Evolutionary conservation across 2,329 filamentous ascomycete genomes (phyloP), one percentile per base, ranked within the genome.

Genomic region (Penicillium aurantiogriseum): DNA sequence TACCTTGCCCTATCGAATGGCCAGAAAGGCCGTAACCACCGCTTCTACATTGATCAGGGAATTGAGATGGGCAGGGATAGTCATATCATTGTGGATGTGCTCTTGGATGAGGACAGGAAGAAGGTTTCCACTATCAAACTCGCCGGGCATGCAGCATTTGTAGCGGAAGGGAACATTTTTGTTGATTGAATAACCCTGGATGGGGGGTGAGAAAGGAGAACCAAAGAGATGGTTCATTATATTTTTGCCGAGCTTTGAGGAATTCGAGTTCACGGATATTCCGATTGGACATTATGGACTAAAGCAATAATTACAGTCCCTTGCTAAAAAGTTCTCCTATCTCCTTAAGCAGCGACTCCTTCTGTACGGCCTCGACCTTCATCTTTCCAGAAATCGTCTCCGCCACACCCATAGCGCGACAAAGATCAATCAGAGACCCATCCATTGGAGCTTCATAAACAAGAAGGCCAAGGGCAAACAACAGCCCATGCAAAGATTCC

Each of bases 351-450:
- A 91, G 72, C 51, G 79, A 76, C 71, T 89, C 82, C 13, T 81
- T 76, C 1, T 82, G 79, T 62, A 89, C 87, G 1, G 71, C 67
- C 53, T 79, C 78, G 58, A 80, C 80, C 74, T 88, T 60, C 19
- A 55, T 56, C 61, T 76, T 91, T 1, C 69, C 77, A 36, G 80
- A 57, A 1, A 96, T 79, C 0, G 84, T 86, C 3, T 83, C 84
- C 33, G 82, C 79, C 0, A 91, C 90, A 70, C 92, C 91, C 80
- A 97, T 83, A 0, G 86, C 88, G 55, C 84, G 83, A 63, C 92
- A 82, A n/a, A 96, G 75, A 71, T 96, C 91, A 11, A 87, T 80
- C n/a, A 97, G 72, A 63, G 92, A 89, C 0, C 92, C 89, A 31
- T 88, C 84, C 36, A 85, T 68, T 5, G 86, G 84, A 2, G 85